These are phyloP conservation scores for Kwoniella dejecticola DNA, from an alignment of 768 basidiomycete genomes.

Conservation along the genomic window DNA sequence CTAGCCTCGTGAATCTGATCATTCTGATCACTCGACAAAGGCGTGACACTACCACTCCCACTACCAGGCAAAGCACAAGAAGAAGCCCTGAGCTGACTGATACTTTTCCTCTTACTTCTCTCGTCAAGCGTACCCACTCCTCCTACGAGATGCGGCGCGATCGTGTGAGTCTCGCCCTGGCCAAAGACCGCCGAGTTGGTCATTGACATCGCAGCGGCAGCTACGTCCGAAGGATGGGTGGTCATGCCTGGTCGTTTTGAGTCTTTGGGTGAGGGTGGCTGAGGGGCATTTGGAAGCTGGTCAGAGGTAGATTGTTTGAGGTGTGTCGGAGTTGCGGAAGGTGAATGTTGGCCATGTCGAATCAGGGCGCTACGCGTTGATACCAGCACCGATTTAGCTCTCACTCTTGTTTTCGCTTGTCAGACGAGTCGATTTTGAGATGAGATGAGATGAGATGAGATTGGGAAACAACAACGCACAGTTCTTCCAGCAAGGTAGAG, in stretches of 20 bases:
- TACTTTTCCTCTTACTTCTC: slow-evolving; percentile 28
- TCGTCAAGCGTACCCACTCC: slow-evolving; percentile 40
- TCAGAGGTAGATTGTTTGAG: slow-evolving; percentile 19
- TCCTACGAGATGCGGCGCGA: slow-evolving; percentile 17
- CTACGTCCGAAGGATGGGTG: slow-evolving; percentile 33
- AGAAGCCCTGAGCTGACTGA: slow-evolving; percentile 9
- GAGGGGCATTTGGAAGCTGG: background rate
- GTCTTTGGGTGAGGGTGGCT: slow-evolving; percentile 5
- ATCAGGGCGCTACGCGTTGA: slow-evolving; percentile 35
- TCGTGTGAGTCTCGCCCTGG: slow-evolving; percentile 3
- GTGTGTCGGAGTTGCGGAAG: slow-evolving; percentile 42
- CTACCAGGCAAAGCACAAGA: no score
- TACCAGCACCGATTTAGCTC: slow-evolving; percentile 1
- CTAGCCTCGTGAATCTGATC: slow-evolving; percentile 3
- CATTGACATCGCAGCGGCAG: slow-evolving; percentile 47
- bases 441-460: no score
- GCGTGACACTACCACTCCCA: background rate
- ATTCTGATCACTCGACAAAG: background rate
- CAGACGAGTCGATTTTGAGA: no score
- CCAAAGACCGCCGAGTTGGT: slow-evolving; percentile 17
- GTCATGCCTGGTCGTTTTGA: slow-evolving; percentile 27
- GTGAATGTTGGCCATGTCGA: slow-evolving; percentile 39
- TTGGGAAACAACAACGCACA: no score
- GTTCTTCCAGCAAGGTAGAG: slow-evolving; percentile 81
- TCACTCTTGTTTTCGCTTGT: no score